Evolutionary conservation across 1,139 yeast genomes (phyloP).

Genomic region (Geotrichum klebahnii): DNA sequence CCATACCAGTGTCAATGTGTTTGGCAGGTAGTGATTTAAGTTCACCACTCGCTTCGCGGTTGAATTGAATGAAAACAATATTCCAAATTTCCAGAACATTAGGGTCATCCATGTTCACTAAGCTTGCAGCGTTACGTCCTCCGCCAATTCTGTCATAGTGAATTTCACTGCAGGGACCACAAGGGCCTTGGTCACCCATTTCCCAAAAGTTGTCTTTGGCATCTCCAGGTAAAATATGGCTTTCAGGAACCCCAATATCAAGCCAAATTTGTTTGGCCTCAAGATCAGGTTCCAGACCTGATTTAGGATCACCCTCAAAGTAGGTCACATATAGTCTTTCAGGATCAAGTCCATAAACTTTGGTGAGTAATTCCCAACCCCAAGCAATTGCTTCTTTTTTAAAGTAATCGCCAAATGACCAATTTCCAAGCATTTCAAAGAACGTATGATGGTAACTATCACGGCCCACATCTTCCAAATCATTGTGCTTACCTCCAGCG

Average conservation of each 20-base stretch:
- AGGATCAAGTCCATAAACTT: slow-evolving; percentile 70
- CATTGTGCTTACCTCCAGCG: slow-evolving; percentile 99
- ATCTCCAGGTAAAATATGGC: slow-evolving; percentile 87
- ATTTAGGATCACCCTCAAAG: slow-evolving; percentile 82
- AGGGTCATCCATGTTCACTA: slow-evolving; percentile 96
- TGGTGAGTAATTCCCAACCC: slow-evolving; percentile 88
- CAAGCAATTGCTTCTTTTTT: slow-evolving; percentile 84
- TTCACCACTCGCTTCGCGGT: slow-evolving; percentile 85
- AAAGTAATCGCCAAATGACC: slow-evolving; percentile 99
- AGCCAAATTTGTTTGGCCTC: slow-evolving; percentile 90
- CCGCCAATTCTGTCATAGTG: slow-evolving; percentile 98
- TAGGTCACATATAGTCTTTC: slow-evolving; percentile 89
- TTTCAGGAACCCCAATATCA: slow-evolving; percentile 81
- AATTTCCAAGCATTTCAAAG: slow-evolving; percentile 98
- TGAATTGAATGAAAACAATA: slow-evolving; percentile 91
- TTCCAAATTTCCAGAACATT: slow-evolving; percentile 97
- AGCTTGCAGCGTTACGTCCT: slow-evolving; percentile 80
- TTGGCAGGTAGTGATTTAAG: slow-evolving; percentile 82
- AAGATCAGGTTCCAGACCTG: slow-evolving; percentile 87
- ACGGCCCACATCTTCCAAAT: slow-evolving; percentile 95
- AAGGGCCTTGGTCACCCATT: slow-evolving; percentile 99
- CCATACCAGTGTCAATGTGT: slow-evolving; percentile 98
- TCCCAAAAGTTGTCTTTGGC: slow-evolving; percentile 97
- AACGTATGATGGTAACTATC: slow-evolving; percentile 98
- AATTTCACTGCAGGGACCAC: slow-evolving; percentile 98